A percentile compares a stretch with the other conserved stretches of the same genome.
phyloP scores from a whole-genome alignment of 2,329 filamentous ascomycete genomes.

The Aspergillus neotritici region DNA sequence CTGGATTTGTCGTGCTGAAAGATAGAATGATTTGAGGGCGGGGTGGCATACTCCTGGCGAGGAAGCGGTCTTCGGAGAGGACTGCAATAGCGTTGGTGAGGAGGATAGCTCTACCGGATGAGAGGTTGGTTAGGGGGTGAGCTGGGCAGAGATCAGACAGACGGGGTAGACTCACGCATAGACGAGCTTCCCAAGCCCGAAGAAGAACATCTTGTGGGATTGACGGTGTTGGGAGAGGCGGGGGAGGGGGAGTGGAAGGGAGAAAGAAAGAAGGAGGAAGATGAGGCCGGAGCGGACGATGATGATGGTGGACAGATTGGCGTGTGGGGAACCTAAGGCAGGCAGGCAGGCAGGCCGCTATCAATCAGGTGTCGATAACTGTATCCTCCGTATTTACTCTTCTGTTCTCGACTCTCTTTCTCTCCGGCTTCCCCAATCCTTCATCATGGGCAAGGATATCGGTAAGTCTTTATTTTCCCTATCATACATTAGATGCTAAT shows the following conservation, averaged over 20 bases:
- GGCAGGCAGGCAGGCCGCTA: too few species aligned
- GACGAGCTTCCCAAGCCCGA: slow-evolving; percentile 64
- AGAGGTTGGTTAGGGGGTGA: slow-evolving; percentile 1
- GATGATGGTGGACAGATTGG: too few species aligned
- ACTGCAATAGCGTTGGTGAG: slow-evolving; percentile 90
- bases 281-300: too few species aligned
- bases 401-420: too few species aligned
- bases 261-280: slow-evolving; percentile 11
- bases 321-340: too few species aligned
- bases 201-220: slow-evolving; percentile 59
- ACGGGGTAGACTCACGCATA: slow-evolving; percentile 46
- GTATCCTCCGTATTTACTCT: too few species aligned
- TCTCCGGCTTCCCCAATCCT: too few species aligned
- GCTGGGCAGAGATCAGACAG: neutral
- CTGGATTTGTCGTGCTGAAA: neutral
- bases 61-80: slow-evolving; percentile 90
- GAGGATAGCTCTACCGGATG: slow-evolving; percentile 64
- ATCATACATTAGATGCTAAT: neutral
- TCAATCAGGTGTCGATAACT: too few species aligned
- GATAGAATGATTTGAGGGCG: neutral
- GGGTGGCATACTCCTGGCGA: slow-evolving; percentile 61
- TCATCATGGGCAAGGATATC: slow-evolving; percentile 20
- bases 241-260: slow-evolving; percentile 9
- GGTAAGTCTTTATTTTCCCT: slow-evolving; percentile 5
- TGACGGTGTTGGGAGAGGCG: neutral